Conservation (phyloP, 495 filamentous ascomycete genomes). For the Hyaloscypha variabilis region DNA sequence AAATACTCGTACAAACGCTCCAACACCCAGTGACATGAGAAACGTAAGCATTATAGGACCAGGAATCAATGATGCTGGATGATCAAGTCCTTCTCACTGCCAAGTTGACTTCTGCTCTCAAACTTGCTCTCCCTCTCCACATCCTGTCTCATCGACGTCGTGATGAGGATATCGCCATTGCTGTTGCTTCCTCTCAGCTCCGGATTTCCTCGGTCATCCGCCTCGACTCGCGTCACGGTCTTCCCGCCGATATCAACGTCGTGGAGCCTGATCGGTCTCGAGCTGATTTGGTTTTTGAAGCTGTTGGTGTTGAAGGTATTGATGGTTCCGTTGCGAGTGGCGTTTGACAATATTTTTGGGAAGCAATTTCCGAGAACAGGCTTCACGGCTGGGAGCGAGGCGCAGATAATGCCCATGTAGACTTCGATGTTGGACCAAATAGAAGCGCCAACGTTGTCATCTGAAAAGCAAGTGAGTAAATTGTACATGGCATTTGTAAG, state of each 20-base stretch:
- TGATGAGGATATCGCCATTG: not conserved
- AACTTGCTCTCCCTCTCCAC: not conserved
- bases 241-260: not conserved
- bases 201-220: not conserved
- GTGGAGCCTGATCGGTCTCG: not conserved
- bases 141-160: not conserved
- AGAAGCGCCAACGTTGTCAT: slow-evolving; percentile 36
- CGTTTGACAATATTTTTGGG: slow-evolving; percentile 38
- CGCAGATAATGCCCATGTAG: slow-evolving; percentile 39
- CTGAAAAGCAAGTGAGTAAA: not conserved
- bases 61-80: not conserved
- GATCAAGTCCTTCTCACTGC: not conserved
- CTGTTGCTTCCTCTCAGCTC: not conserved
- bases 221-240: not conserved
- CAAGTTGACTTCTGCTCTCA: not conserved
- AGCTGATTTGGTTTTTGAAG: not conserved
- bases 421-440: slow-evolving; percentile 49
- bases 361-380: slow-evolving; percentile 40
- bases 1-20: too few relatives aligned
- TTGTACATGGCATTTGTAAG: not conserved
- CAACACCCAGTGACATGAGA: too few relatives aligned
- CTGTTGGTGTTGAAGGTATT: not conserved
- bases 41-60: too few relatives aligned
- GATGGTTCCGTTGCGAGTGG: not conserved
- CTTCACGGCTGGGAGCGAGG: slow-evolving; percentile 40